Percentiles rank a stretch among this genome's conserved stretches.
These are phyloP conservation scores for Fusarium mangiferae DNA, from an alignment of 2,329 filamentous ascomycete genomes.

Conservation along the genomic window DNA sequence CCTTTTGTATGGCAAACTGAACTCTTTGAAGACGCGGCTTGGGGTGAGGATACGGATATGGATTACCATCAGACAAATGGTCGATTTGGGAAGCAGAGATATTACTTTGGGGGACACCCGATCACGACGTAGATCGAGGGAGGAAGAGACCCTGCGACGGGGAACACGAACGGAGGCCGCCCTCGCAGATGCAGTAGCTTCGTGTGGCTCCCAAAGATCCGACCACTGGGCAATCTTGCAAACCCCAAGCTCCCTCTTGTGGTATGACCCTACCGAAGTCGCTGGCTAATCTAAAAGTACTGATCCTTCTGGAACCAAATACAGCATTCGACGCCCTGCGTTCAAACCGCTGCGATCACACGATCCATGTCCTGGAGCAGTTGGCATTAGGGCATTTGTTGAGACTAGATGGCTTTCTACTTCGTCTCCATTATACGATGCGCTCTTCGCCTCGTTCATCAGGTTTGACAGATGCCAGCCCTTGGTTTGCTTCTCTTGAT, in stretches of 20 bases:
- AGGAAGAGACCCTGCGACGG: neutral
- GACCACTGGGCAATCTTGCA: fast-evolving
- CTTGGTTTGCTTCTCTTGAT: neutral
- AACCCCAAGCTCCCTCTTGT: neutral
- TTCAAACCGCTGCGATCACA: neutral
- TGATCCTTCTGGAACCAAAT: neutral
- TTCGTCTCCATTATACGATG: too few species aligned
- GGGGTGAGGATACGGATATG: too few species aligned
- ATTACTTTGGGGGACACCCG: neutral
- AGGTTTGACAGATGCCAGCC: neutral
- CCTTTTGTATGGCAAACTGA: fast-evolving
- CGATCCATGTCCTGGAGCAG: fast-evolving
- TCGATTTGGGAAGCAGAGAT: neutral
- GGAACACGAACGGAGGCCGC: neutral
- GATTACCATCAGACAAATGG: fast-evolving
- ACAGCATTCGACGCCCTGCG: neutral
- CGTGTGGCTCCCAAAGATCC: neutral
- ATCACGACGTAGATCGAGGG: fast-evolving
- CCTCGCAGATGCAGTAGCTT: too few species aligned
- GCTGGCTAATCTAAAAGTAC: neutral
- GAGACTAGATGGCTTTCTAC: neutral
- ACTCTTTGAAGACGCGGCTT: fast-evolving
- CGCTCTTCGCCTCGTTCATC: neutral
- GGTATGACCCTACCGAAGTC: neutral
- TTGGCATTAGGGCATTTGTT: neutral